These are phyloP conservation scores for Ormosia emarginata DNA, from an alignment of 306 rosid genomes.

Conservation along the genomic window DNA sequence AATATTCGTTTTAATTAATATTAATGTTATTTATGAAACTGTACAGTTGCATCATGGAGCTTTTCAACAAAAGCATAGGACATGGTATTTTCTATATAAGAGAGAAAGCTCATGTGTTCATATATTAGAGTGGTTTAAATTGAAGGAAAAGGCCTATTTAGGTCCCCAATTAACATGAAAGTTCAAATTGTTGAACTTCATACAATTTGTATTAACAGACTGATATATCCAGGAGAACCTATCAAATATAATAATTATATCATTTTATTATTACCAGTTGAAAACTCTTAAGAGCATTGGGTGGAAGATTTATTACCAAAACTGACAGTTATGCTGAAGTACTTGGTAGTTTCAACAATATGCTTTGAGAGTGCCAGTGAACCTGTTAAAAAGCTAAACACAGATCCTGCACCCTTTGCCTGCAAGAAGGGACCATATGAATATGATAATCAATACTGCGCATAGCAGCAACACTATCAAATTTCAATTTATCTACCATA, in stretches of 20 bases:
- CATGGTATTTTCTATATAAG: background rate
- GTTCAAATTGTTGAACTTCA: background rate
- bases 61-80: background rate
- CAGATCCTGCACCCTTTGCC: constrained; percentile 95
- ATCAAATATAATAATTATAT: background rate
- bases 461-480: constrained; percentile 2
- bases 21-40: too few relatives aligned
- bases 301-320: constrained; percentile 58
- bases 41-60: too few relatives aligned
- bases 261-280: background rate
- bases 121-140: background rate
- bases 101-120: background rate
- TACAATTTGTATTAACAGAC: background rate
- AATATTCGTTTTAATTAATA: background rate
- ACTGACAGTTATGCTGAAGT: constrained; percentile 91
- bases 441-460: background rate
- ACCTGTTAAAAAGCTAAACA: constrained; percentile 90
- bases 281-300: background rate
- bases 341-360: constrained; percentile 78
- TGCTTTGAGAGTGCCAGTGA: constrained; percentile 81
- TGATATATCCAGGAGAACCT: background rate
- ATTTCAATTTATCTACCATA: constrained; percentile 21
- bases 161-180: too few relatives aligned
- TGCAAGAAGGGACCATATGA: constrained; percentile 23
- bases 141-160: background rate